Base-by-base conservation (phyloP, 768 basidiomycete genomes). In the Lepiota venenata region DNA sequence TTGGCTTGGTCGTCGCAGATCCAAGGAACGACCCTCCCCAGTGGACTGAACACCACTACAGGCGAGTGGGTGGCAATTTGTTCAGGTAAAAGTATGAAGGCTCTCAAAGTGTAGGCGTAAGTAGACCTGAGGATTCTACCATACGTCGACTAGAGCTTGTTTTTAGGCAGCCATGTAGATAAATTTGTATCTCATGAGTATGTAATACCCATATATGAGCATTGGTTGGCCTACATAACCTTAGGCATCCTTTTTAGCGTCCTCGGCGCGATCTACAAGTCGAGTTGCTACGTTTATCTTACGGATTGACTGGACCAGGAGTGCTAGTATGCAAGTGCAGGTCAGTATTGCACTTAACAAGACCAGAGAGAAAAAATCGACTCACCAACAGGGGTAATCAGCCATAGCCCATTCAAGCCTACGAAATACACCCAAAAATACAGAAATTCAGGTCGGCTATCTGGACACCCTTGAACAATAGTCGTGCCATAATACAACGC, bases 1-100 rank as follows among this genome's bases (percentile, higher is more conserved):
- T 70, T 94, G 12, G 89, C 88, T 10, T 95, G 93, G 93, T 91
- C 89, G n/a, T 90, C 91, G 18, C 80, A 82, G 56, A 88, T 93
- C 57, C 80, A 82, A 59, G 85, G 85, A 8, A 81, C 89, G 80
- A 78, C 81, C 45, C 84, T 88, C 80, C 83, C 82, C 58, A 84
- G 80, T 0, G 88, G 89, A 15, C 82, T 87, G 61, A 80, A 84
- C 53, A 89, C 86, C 1, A 80, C 78, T 21, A 79, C 86, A 0
- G 90, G 90, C 18, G 93, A 94, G 68, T 95, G 92, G 91, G 72
- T 95, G 16, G 91, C 88, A 20, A 80, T 93, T 64, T 84, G 88
- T 40, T 85, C 83, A 59, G 93, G 93, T 25, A 92, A 87, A 71
- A 79, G 80, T 15, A 84, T 95, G 61, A 88, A 88, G 69, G 84